Conservation (phyloP, 306 rosid genomes). For the Vicia sativa region DNA sequence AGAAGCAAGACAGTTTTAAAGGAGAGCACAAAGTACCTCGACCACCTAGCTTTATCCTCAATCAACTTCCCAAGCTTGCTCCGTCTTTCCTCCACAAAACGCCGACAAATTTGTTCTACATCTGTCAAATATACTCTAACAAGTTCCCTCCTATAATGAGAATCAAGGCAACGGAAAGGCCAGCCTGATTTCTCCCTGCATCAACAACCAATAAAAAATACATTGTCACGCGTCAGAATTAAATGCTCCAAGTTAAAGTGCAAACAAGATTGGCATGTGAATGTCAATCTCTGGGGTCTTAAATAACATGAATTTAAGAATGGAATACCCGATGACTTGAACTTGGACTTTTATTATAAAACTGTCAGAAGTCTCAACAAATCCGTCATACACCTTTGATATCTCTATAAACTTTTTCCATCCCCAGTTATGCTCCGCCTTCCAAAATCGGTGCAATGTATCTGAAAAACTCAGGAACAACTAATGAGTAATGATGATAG, state of each 20-base stretch:
- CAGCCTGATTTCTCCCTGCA: slow-evolving; percentile 89
- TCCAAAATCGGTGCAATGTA: slow-evolving; percentile 98
- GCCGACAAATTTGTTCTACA: slow-evolving; percentile 98
- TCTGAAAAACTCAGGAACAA: slow-evolving; percentile 58
- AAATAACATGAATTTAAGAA: slow-evolving; percentile 26
- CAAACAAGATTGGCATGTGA: background rate
- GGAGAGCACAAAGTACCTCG: slow-evolving; percentile 60
- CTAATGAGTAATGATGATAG: slow-evolving; percentile 19
- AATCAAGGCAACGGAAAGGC: slow-evolving; percentile 97
- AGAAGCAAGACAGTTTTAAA: slow-evolving; percentile 20
- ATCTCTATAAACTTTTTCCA: slow-evolving; percentile 99
- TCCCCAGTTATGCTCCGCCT: slow-evolving; percentile 99
- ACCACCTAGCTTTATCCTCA: slow-evolving; percentile 97
- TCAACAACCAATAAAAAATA: slow-evolving; percentile 40
- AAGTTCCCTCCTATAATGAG: slow-evolving; percentile 98
- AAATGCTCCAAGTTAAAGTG: slow-evolving; percentile 23
- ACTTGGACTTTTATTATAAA: slow-evolving; percentile 97
- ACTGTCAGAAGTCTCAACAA: slow-evolving; percentile 88
- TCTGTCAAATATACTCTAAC: slow-evolving; percentile 95
- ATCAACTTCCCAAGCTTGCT: slow-evolving; percentile 87
- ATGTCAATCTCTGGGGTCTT: slow-evolving; percentile 7
- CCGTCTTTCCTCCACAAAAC: slow-evolving; percentile 97
- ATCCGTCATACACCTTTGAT: slow-evolving; percentile 92
- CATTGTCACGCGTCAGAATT: slow-evolving; percentile 29
- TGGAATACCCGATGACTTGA: slow-evolving; percentile 91